Percentiles rank a stretch among this genome's conserved stretches.
phyloP scores from a whole-genome alignment of 768 basidiomycete species.

The Tylopilus rubrobrunneus region DNA sequence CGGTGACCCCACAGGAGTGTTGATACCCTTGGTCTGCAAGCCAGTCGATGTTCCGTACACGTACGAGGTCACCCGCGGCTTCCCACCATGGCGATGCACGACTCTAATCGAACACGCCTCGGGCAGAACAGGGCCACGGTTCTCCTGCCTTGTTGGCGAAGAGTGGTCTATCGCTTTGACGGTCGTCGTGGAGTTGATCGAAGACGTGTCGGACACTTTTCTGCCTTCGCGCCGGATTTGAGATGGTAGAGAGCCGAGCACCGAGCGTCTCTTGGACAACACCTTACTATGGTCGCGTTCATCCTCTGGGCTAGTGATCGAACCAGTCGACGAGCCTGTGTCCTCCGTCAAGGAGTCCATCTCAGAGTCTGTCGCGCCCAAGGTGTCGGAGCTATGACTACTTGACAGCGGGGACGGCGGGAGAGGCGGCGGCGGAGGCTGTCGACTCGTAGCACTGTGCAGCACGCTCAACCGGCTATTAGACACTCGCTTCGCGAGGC shows the following conservation, averaged over 20 bases:
- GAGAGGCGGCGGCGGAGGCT: slow-evolving; percentile 10
- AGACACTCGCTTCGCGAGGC: slow-evolving; percentile 56
- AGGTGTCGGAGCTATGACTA: slow-evolving; percentile 41
- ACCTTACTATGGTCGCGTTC: slow-evolving; percentile 30
- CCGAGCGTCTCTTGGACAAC: slow-evolving; percentile 36
- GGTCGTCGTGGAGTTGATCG: slow-evolving; percentile 34
- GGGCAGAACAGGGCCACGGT: slow-evolving; percentile 13
- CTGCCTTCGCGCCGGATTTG: slow-evolving; percentile 40
- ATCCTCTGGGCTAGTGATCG: slow-evolving; percentile 47
- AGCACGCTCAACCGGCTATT: slow-evolving; percentile 34
- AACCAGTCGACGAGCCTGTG: slow-evolving; percentile 52
- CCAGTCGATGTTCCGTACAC: slow-evolving; percentile 22
- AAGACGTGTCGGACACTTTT: slow-evolving; percentile 33
- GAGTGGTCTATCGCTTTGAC: slow-evolving; percentile 28
- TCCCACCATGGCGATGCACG: slow-evolving; percentile 24
- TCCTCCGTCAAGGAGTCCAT: slow-evolving; percentile 63
- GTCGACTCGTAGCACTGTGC: slow-evolving; percentile 17
- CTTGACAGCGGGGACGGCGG: slow-evolving; percentile 33
- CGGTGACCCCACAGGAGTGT: slow-evolving; percentile 15
- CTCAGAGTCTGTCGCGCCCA: slow-evolving; percentile 51
- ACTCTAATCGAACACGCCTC: slow-evolving; percentile 23
- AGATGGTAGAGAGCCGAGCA: slow-evolving; percentile 45
- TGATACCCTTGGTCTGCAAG: slow-evolving; percentile 12
- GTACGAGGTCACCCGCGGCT: slow-evolving; percentile 27
- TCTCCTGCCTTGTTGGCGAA: slow-evolving; percentile 18